Conservation (phyloP, 139 green algal species). For the Tetradesmus lagerheimii region DNA sequence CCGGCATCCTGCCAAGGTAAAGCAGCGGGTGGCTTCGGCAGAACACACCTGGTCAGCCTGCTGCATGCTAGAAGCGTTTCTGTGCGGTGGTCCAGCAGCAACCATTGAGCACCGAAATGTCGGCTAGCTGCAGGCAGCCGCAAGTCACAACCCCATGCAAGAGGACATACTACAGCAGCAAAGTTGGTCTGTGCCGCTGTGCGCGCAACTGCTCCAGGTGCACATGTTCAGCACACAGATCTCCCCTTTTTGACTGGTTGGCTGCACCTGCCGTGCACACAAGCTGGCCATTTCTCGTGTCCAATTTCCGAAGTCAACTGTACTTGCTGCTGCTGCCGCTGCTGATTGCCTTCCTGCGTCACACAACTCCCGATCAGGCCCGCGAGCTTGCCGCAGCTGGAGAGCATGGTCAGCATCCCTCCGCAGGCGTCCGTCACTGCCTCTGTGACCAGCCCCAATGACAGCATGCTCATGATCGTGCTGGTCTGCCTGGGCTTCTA, state of each 20-base stretch:
- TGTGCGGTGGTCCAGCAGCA: no score
- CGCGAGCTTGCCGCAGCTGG: background rate
- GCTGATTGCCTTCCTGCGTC: background rate
- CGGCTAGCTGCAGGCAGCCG: no score
- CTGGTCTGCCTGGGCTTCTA: slow-evolving; percentile 26
- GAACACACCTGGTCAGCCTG: background rate
- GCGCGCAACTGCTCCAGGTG: no score
- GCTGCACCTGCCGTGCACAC: background rate
- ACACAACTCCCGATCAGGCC: background rate
- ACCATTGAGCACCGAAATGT: no score
- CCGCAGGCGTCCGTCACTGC: background rate
- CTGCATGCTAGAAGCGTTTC: background rate
- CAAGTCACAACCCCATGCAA: no score
- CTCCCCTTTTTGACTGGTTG: no score
- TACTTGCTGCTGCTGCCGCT: background rate
- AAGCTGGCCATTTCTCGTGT: background rate
- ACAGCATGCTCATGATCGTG: slow-evolving; percentile 43
- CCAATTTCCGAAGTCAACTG: background rate
- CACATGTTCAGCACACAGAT: no score
- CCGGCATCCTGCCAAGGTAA: slow-evolving; percentile 11
- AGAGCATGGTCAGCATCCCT: background rate
- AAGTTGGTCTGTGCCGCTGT: no score
- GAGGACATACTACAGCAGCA: no score
- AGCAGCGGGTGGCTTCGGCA: background rate
- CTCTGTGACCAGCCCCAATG: background rate